Base-by-base conservation (phyloP, 202 grass and related monocot species). In the Elaeis oleifera region DNA sequence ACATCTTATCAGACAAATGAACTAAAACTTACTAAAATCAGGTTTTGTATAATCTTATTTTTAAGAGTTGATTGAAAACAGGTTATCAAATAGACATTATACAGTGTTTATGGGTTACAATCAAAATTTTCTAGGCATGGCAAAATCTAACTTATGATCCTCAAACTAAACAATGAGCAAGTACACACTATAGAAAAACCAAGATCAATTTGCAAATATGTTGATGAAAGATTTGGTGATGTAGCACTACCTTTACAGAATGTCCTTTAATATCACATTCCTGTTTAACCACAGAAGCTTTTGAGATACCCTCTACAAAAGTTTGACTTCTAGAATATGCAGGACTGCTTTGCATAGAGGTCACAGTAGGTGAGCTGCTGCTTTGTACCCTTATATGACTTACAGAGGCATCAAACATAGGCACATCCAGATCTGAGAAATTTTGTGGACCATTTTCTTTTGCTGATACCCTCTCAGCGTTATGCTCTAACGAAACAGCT, bases 251-350 rank as follows among this genome's bases (percentile, higher is more conserved):
- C 94, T 92, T 99, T 68, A 99, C 39, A 49, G 94, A 89, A 67
- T 92, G 73, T 21, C 94, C 94, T 78, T 89, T 99, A 49, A 99
- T 63, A 84, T 99, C 94, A 71, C 71, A 67, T 63, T 74, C 74
- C 59, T 86, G 69, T 77, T 94, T 99, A 53, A 99, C 82, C 61
- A 99, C 80, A 65, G 94, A 99, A 81, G 94, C 84, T 79, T 99
- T 99, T 28, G 94, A 89, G 70, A 99, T 86, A 71, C 88, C 94
- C 62, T 99, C 88, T 39, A 92, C 94, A 80, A 99, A 92, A 32
- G 80, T 89, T 59, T 80, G 70, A 59, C 85, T 89, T 81, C 79
- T 79, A 54, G 74, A 89, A 81, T 71, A 84, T 71, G 82, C 18
- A 76, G 85, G 74, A 82, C 86, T 99, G 60, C 27, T 39, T 31